Percentiles rank a stretch among this genome's conserved stretches.
Conservation (phyloP, 108 stramenopile genomes). For the Nannochloropsis salina region DNA sequence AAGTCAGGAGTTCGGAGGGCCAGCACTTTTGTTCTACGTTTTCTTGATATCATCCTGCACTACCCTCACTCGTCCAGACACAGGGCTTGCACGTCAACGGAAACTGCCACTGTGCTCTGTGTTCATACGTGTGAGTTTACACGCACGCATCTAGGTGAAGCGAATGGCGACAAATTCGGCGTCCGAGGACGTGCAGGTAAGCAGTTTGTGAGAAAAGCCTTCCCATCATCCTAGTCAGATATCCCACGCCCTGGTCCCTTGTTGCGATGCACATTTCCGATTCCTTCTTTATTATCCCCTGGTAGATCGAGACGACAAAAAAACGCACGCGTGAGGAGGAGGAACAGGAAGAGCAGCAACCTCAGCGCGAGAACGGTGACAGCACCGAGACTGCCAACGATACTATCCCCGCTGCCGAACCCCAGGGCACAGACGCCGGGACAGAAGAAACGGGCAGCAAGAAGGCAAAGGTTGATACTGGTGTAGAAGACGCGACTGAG, state of each 20-base stretch:
- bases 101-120: neutral
- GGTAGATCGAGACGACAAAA: neutral
- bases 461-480: constrained; percentile 30
- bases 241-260: too few species aligned
- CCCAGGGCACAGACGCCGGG: neutral
- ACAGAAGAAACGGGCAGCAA: constrained; percentile 28
- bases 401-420: neutral
- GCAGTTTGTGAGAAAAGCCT: neutral
- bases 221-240: neutral
- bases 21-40: constrained; percentile 2
- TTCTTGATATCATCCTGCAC: neutral
- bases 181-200: constrained; percentile 19
- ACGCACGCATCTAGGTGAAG: neutral
- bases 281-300: neutral
- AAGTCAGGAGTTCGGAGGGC: too few species aligned
- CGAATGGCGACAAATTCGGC: neutral
- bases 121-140: neutral
- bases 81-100: neutral
- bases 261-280: too few species aligned
- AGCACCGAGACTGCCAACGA: constrained; percentile 18
- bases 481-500: constrained; percentile 7
- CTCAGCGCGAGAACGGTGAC: constrained; percentile 34
- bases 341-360: constrained; percentile 17
- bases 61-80: neutral
- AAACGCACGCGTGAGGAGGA: neutral